Percentiles rank a stretch among this genome's conserved stretches.
Evolutionary conservation across 2,329 filamentous ascomycete species (phyloP).

Genomic region (Exophiala lecanii-corni): DNA sequence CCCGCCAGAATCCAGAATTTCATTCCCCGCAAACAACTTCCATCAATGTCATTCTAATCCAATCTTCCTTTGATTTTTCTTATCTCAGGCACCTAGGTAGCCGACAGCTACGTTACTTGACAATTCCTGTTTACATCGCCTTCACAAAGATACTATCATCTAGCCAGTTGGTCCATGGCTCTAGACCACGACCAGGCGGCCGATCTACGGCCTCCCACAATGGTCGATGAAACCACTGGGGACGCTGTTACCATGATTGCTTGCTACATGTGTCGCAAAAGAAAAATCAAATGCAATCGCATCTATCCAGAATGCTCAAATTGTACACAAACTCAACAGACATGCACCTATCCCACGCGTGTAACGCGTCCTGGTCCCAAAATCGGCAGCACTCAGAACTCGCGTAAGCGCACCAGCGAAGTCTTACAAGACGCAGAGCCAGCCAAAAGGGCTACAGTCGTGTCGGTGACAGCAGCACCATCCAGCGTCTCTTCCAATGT

Average conservation of each 20-base stretch:
- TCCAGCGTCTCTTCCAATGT: too few species aligned
- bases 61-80: too few species aligned
- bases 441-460: not conserved
- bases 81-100: too few species aligned
- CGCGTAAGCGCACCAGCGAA: slow-evolving; percentile 2
- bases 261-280: slow-evolving; percentile 5
- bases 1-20: too few species aligned
- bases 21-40: too few species aligned
- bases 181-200: not conserved
- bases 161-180: not conserved
- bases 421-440: not conserved
- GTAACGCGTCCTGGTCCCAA: slow-evolving; percentile 12
- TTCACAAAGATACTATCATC: too few species aligned
- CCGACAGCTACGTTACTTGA: too few species aligned
- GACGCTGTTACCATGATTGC: slow-evolving; percentile 1
- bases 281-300: slow-evolving; percentile 7
- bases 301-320: slow-evolving; percentile 1
- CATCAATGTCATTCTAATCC: too few species aligned
- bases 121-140: too few species aligned
- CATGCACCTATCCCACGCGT: slow-evolving; percentile 10
- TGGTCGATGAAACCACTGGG: not conserved
- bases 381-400: slow-evolving; percentile 19
- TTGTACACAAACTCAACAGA: slow-evolving; percentile 1
- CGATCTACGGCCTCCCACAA: not conserved
- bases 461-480: too few species aligned